Evolutionary conservation across 2,329 filamentous ascomycete species (phyloP), one percentile per base, ranked within the genome.

Genomic region (Aspergillus sp.): DNA sequence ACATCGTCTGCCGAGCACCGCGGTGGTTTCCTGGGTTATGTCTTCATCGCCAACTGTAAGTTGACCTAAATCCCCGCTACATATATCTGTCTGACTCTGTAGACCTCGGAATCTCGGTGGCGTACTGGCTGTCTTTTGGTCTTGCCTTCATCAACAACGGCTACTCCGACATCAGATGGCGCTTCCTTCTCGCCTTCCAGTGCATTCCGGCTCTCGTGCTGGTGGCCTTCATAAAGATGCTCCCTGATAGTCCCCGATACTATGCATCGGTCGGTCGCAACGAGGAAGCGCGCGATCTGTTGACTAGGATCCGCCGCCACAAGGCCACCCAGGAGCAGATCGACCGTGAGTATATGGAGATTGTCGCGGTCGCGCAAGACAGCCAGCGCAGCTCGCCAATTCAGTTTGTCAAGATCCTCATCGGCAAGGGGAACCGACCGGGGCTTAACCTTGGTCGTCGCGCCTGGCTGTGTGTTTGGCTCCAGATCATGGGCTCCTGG

Each of bases 41-140:
- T 82, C 45, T 83, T 83, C 65, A 78, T 82, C 52, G 80, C 80
- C 40, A 82, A 83, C 63, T 82, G 70, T 72, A 58, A 60, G 68
- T 40, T 12, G 14, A 19, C 0, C 7, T 31, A 8, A 9, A 11
- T n/a, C n/a, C 17, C 7, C 2, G 3, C 2, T 6, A 15, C n/a
- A n/a, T 6, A 35, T 44, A 25, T 27, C 35, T 23, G 33, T 23
- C 17, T 64, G 27, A 63, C 31, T 19, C 5, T 15, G 11, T 41
- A 73, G 70, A 81, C 58, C 72, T 82, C 3, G 81, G 81, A 23
- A 81, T 83, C 46, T 76, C 73, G 11, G 47, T 72, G 14, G 71
- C 72, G 3, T 74, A 74, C 55, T 74, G 72, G 72, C 51, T 74
- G n/a, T 71, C 71, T 0, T 74, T 73, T 46, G 71, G 70, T 6